Percentiles rank a stretch among this genome's conserved stretches.
Conservation (phyloP, 2,329 filamentous ascomycete genomes). For the Xylogone sp. region DNA sequence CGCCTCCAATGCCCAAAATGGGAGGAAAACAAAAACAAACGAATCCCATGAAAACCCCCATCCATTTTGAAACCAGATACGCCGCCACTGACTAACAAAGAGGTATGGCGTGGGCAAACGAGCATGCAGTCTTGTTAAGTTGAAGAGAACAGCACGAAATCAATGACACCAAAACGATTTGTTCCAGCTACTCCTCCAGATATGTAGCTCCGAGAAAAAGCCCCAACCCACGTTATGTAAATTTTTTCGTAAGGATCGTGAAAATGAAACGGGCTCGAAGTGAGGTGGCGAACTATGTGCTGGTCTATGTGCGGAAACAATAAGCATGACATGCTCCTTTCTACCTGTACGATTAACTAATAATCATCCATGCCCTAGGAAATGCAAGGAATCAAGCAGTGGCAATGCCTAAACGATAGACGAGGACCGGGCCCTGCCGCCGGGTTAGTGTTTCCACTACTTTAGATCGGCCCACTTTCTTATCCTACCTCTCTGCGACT, state of each 20-base stretch:
- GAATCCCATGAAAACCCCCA: too few relatives aligned
- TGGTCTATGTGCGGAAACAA: background rate
- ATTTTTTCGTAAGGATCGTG: background rate
- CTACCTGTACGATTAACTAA: background rate
- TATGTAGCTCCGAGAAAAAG: background rate
- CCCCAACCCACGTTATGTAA: background rate
- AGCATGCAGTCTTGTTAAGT: background rate
- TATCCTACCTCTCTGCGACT: background rate
- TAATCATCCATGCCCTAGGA: background rate
- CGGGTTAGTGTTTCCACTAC: background rate
- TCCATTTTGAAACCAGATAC: background rate
- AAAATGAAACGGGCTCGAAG: background rate
- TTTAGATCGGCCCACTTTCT: background rate
- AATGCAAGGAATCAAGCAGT: background rate
- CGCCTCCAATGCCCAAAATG: too few relatives aligned
- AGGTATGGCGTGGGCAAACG: background rate
- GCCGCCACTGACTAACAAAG: background rate
- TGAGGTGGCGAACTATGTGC: background rate
- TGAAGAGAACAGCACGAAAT: background rate
- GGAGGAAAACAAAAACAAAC: too few relatives aligned
- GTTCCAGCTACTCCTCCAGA: background rate
- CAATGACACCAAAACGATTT: background rate
- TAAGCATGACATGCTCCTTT: background rate
- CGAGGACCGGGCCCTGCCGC: background rate
- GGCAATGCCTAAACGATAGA: background rate